A percentile compares a stretch with the other conserved stretches of the same genome.
Evolutionary conservation across 352 stramenopile genomes (phyloP).

Genomic region (Globisporangium nodosum): DNA sequence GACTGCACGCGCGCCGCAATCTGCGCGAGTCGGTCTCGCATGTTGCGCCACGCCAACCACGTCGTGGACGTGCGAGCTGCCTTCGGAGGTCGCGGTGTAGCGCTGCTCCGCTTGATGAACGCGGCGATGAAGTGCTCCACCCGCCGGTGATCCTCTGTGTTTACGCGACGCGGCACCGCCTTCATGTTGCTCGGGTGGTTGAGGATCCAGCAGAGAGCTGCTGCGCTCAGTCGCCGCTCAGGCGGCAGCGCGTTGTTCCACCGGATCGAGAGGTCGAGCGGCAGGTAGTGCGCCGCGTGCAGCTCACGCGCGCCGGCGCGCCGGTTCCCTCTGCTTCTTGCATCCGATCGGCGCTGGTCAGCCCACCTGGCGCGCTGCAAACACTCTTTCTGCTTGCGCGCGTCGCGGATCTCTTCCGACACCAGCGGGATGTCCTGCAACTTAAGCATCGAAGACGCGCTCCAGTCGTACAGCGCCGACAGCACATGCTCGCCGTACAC

Average conservation of each 20-base stretch:
- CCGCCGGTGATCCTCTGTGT: background rate
- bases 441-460: background rate
- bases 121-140: background rate
- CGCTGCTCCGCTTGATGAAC: background rate
- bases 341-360: too few species aligned
- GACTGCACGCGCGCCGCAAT: background rate
- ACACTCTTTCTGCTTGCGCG: background rate
- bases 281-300: conserved; percentile 3
- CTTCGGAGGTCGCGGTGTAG: background rate
- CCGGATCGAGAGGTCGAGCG: conserved; percentile 1
- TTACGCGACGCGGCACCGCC: background rate
- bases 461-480: background rate
- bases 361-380: background rate
- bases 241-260: background rate
- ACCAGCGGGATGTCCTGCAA: conserved; percentile 1
- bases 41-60: background rate
- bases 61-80: background rate
- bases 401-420: background rate
- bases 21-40: background rate
- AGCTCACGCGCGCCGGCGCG: background rate
- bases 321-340: background rate
- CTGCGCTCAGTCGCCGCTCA: background rate
- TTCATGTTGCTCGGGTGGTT: conserved; percentile 6
- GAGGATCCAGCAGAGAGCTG: background rate
- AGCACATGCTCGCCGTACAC: background rate